Percentiles rank a stretch among this genome's conserved stretches.
phyloP scores from a whole-genome alignment of 768 basidiomycete species.

The Macrolepiota albuminosa region DNA sequence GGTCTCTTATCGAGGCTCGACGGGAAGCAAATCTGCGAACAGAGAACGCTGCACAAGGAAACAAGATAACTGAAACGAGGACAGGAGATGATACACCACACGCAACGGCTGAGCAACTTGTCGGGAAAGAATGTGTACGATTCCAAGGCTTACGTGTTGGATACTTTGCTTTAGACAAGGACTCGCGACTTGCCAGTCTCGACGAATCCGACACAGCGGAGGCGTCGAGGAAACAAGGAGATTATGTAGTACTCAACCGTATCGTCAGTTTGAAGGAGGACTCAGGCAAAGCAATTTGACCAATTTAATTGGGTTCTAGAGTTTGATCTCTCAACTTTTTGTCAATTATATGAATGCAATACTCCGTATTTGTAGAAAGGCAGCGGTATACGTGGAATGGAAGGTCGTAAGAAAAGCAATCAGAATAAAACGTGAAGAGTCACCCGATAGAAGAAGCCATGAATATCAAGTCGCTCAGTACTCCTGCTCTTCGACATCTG shows the following conservation, averaged over 20 bases:
- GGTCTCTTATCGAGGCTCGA: constrained; percentile 57
- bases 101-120: constrained; percentile 72
- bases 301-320: background rate
- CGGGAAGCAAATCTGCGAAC: constrained; percentile 61
- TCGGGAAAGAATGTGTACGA: constrained; percentile 88
- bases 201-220: constrained; percentile 43
- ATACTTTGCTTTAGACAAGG: constrained; percentile 92
- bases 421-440: constrained; percentile 19
- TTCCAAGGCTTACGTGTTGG: constrained; percentile 97
- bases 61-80: constrained; percentile 25
- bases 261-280: constrained; percentile 96
- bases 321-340: background rate
- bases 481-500: constrained; percentile 49
- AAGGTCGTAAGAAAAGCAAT: constrained; percentile 15
- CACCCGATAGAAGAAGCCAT: constrained; percentile 7
- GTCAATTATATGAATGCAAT: constrained; percentile 9
- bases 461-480: constrained; percentile 31
- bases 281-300: constrained; percentile 57
- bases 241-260: constrained; percentile 82
- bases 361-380: constrained; percentile 15
- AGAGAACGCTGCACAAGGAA: constrained; percentile 51
- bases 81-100: constrained; percentile 55
- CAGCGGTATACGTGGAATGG: constrained; percentile 18
- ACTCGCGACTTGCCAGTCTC: constrained; percentile 64
- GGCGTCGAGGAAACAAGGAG: constrained; percentile 55